A percentile compares a stretch with the other conserved stretches of the same genome.
Conservation (phyloP, 1,139 yeast species). For the Candida smagusa region DNA sequence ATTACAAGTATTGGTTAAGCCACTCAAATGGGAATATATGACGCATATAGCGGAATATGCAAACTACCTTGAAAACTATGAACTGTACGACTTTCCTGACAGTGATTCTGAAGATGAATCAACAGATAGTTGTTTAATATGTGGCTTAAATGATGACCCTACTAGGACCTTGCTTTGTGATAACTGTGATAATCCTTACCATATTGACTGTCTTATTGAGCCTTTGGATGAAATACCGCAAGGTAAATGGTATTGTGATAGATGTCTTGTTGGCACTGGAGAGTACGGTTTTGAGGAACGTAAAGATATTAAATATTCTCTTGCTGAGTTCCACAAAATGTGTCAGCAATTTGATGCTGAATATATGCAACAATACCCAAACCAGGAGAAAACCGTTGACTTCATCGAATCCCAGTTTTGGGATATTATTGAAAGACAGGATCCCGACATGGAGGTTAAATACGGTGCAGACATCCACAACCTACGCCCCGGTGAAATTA, state of each 20-base stretch:
- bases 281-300: constrained; percentile 88
- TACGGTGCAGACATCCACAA: constrained; percentile 82
- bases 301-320: constrained; percentile 49
- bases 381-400: constrained; percentile 35
- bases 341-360: constrained; percentile 50
- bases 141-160: constrained; percentile 51
- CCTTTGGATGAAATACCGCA: constrained; percentile 49
- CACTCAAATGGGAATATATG: constrained; percentile 32
- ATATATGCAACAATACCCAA: constrained; percentile 30
- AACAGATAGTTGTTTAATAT: constrained; percentile 50
- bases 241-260: constrained; percentile 76
- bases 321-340: constrained; percentile 56
- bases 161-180: constrained; percentile 60
- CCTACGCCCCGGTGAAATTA: constrained; percentile 54
- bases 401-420: constrained; percentile 59
- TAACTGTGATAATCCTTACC: constrained; percentile 70
- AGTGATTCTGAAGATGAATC: constrained; percentile 19
- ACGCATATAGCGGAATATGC: constrained; percentile 42
- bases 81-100: constrained; percentile 19
- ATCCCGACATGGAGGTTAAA: constrained; percentile 51
- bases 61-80: constrained; percentile 33
- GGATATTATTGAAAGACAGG: constrained; percentile 48
- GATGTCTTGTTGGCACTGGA: constrained; percentile 81
- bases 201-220: constrained; percentile 59
- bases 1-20: constrained; percentile 16